phyloP scores from a whole-genome alignment of 495 filamentous ascomycete genomes.

The Oidiodendron maius region DNA sequence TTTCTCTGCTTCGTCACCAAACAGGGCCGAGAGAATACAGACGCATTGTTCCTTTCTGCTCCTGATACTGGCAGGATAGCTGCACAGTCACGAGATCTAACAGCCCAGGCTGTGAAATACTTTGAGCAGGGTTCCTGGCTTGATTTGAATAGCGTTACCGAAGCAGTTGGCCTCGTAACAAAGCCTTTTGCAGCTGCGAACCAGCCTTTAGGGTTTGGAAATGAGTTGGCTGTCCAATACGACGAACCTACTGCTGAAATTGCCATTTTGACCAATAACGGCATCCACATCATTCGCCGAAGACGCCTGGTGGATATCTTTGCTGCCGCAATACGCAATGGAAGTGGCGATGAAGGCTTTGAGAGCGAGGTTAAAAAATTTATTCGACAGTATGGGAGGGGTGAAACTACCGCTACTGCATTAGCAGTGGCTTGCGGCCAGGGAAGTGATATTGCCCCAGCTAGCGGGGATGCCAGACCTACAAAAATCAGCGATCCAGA shows the following conservation, averaged over 20 bases:
- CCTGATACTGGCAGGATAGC: slow-evolving; percentile 81
- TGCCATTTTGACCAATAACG: slow-evolving; percentile 84
- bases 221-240: slow-evolving; percentile 91
- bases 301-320: slow-evolving; percentile 90
- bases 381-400: slow-evolving; percentile 73
- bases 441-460: slow-evolving; percentile 64
- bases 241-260: slow-evolving; percentile 75
- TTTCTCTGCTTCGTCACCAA: slow-evolving; percentile 76
- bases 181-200: slow-evolving; percentile 58
- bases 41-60: slow-evolving; percentile 75
- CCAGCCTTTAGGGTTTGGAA: slow-evolving; percentile 81
- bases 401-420: slow-evolving; percentile 82
- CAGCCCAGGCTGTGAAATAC: slow-evolving; percentile 42
- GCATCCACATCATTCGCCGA: slow-evolving; percentile 77
- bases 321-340: slow-evolving; percentile 65
- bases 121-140: slow-evolving; percentile 75
- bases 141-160: slow-evolving; percentile 58
- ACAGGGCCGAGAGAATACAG: slow-evolving; percentile 39
- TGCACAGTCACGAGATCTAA: slow-evolving; percentile 44
- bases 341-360: slow-evolving; percentile 71
- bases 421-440: slow-evolving; percentile 96
- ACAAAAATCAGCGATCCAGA: slow-evolving; percentile 70
- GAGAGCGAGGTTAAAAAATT: slow-evolving; percentile 78
- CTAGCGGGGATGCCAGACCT: slow-evolving; percentile 53
- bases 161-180: slow-evolving; percentile 73